Evolutionary conservation across 805 yeast species (phyloP), one percentile per base, ranked within the genome.

Genomic region (Allodekkera sacchari): DNA sequence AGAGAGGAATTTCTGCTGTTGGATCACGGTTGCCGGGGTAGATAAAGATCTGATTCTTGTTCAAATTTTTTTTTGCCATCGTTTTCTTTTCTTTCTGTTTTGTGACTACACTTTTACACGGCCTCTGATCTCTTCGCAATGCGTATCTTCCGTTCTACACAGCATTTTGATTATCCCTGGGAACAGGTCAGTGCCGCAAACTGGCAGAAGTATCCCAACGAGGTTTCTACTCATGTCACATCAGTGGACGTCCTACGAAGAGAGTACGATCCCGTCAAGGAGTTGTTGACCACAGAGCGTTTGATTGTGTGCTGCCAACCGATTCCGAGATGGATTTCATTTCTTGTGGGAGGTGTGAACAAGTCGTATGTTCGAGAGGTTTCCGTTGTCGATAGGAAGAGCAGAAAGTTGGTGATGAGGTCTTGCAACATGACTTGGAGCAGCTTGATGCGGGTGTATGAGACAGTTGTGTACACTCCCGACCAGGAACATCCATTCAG

Each of bases 161-260:
- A 82, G 53, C 63, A 59, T 25, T 89, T 85, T 55, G 63, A 74
- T 34, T 88, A 92, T 50, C 74, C 94, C 0, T 89, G 97, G 96
- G 94, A 82, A 17, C 85, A 82, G 45, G 95, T 89, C 17, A 81
- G 95, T 1, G 87, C 94, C 2, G 96, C 97, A 31, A 87, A 88
- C 57, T 89, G 98, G 98, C 76, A 73, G 43, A 89, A 89, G 46
- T 89, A 89, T 58, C 98, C 98, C n/a, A 89, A 92, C 53, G 94
- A 87, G 45, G 66, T 79, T 36, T 77, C 95, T 6, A 72, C 94
- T 1, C 98, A 89, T 56, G 98, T 89, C 7, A 79, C 84, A 18
- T 92, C 92, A 1, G 97, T 92, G 13, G 98, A 89, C 53, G 84
- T 85, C 1, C 57, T 89, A 20, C 66, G 81, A 37, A 67, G 97